Percentiles rank a stretch among this genome's conserved stretches.
phyloP scores from a whole-genome alignment of 106 monocot species.

The Dioscorea zingiberensis region DNA sequence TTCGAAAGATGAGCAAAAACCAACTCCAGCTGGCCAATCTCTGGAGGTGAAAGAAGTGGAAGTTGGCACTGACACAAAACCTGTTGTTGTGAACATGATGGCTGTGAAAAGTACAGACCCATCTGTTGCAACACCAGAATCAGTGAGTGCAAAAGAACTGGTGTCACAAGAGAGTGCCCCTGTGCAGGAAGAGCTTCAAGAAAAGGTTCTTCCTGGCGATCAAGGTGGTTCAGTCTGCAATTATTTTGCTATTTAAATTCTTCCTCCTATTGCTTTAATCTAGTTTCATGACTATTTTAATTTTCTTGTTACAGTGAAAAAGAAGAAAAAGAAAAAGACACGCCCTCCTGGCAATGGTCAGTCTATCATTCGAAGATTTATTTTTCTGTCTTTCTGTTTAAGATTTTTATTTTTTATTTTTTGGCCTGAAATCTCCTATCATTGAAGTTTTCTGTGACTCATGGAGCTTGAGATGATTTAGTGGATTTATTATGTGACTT shows the following conservation, averaged over 20 bases:
- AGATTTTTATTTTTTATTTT: too few species aligned
- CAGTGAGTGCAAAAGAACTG: conserved; percentile 36
- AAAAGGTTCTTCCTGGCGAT: conserved; percentile 48
- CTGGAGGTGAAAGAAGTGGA: conserved; percentile 23
- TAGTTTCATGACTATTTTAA: background rate
- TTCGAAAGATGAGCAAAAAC: conserved; percentile 31
- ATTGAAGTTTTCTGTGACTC: too few species aligned
- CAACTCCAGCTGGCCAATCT: conserved; percentile 8
- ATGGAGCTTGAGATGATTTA: too few species aligned
- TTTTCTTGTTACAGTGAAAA: conserved; percentile 49
- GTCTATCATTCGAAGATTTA: conserved; percentile 7
- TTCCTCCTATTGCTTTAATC: background rate
- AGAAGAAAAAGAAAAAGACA: conserved; percentile 89
- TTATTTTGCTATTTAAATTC: background rate
- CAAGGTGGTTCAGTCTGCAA: conserved; percentile 39
- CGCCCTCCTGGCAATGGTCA: conserved; percentile 45
- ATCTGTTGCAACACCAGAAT: conserved; percentile 41
- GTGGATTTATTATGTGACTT: too few species aligned
- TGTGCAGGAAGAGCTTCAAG: conserved; percentile 49
- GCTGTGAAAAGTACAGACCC: conserved; percentile 13
- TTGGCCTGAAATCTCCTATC: too few species aligned
- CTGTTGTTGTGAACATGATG: conserved; percentile 36
- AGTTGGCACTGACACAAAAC: conserved; percentile 24
- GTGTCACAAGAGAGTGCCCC: conserved; percentile 39
- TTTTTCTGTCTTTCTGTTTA: too few species aligned